Conservation (phyloP, 768 basidiomycete genomes). For the Trametes gibbosa region DNA sequence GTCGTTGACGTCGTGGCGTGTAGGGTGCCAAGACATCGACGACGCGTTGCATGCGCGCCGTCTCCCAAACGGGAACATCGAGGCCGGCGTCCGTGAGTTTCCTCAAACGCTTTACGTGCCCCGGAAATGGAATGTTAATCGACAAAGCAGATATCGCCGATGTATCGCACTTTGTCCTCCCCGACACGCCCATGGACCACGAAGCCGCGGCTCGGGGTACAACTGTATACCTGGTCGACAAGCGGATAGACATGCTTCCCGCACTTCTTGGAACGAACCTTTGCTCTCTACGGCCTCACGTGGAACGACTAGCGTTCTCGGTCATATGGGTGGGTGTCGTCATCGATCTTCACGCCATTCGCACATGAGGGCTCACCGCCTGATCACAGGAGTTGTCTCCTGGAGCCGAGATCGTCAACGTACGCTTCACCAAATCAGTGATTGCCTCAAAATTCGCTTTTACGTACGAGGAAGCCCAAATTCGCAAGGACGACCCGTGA, state of each 20-base stretch:
- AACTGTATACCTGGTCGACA: slow-evolving; percentile 97
- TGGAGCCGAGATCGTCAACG: slow-evolving; percentile 85
- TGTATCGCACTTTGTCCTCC: slow-evolving; percentile 91
- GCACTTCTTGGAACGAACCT: slow-evolving; percentile 91
- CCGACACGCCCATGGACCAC: slow-evolving; percentile 93
- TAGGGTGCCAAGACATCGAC: slow-evolving; percentile 97
- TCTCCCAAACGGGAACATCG: slow-evolving; percentile 90
- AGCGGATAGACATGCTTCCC: slow-evolving; percentile 98
- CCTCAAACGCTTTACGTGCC: background rate
- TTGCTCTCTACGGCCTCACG: slow-evolving; percentile 87
- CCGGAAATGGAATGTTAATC: background rate
- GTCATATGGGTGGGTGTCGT: slow-evolving; percentile 78
- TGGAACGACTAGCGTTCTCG: slow-evolving; percentile 93
- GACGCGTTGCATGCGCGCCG: slow-evolving; percentile 91
- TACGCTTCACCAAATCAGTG: slow-evolving; percentile 92
- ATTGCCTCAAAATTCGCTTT: slow-evolving; percentile 96
- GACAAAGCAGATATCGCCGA: slow-evolving; percentile 84
- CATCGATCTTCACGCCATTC: background rate
- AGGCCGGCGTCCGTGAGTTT: slow-evolving; percentile 94
- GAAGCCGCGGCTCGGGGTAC: slow-evolving; percentile 96
- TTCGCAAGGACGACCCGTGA: slow-evolving; percentile 88
- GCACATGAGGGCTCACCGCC: slow-evolving; percentile 5
- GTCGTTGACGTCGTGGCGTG: slow-evolving; percentile 2
- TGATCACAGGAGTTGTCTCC: slow-evolving; percentile 76
- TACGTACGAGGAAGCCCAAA: slow-evolving; percentile 95